Base-by-base conservation (phyloP, 1,284 basidiomycete species). In the Malassezia obtusa region DNA sequence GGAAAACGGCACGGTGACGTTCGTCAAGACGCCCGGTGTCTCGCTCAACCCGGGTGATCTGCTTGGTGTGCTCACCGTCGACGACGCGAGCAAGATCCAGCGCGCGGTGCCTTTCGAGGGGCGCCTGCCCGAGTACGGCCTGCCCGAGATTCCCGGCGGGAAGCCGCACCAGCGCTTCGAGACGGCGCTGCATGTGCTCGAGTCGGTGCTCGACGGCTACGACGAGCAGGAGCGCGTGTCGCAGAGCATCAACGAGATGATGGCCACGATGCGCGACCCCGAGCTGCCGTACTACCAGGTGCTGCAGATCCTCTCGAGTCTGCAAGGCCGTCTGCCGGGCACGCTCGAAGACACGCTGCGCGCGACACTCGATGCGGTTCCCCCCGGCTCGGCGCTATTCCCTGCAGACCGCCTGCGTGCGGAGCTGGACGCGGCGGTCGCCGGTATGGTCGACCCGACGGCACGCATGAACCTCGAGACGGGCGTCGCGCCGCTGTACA, bases 61-160 rank as follows among this genome's bases (percentile, higher is more conserved):
- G 60, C 83, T 99, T 58, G 94, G 94, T 78, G 92, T 98, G 73
- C 81, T 98, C 48, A 89, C 89, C 15, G 83, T 98, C 53, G 94
- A 98, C 73, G 92, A 98, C 75, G 94, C 94, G 32, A 82, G 84
- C 64, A 89, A 90, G 61, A 94, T 98, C 69, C 94, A 89, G 76
- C 92, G 96, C 68, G 94, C 94, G 58, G 95, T 91, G 77, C 92
- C 92, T 1, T 98, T 96, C 76, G 89, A 91, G 68, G 90, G 90
- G 47, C 85, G 90, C 49, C 82, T 98, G 25, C 60, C 60, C 38
- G 68, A 70, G 46, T 64, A 62, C 36, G 71, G 92, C 52, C 78
- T 83, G 32, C 89, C 91, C 41, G 83, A 83, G 65, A 85, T 95
- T 61, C 78, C 86, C 61, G 92, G 91, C 48, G 86, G 81, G 77